These are phyloP conservation scores for Caryocar brasiliense DNA, from an alignment of 441 rosid genomes.

Conservation along the genomic window DNA sequence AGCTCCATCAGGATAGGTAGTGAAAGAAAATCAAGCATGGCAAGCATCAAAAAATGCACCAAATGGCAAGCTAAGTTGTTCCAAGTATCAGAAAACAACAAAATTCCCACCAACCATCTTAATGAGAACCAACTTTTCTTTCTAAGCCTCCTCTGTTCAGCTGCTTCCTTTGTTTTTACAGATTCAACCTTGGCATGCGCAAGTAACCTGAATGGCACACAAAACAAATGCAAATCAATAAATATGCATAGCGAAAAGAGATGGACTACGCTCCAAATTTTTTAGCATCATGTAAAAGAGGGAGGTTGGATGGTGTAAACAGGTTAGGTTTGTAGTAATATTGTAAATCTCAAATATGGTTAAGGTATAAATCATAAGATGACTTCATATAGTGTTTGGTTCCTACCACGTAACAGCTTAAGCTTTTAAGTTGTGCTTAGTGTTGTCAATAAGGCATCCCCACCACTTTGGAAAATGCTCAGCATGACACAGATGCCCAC, in stretches of 20 bases:
- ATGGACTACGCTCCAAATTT: not conserved
- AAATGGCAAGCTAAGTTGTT: constrained; percentile 1
- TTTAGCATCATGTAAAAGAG: too few species aligned
- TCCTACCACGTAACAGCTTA: too few species aligned
- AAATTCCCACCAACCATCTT: constrained; percentile 51
- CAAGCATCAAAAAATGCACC: not conserved
- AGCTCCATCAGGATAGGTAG: not conserved
- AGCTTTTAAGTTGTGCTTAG: too few species aligned
- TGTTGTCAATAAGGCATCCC: too few species aligned
- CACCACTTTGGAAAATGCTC: too few species aligned
- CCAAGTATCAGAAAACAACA: constrained; percentile 5
- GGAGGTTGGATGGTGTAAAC: too few species aligned
- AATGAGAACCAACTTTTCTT: constrained; percentile 85
- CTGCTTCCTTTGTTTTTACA: constrained; percentile 82
- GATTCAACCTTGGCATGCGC: constrained; percentile 99
- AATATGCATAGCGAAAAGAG: not conserved
- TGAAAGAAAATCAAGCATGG: not conserved
- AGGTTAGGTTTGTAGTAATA: too few species aligned
- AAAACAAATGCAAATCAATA: constrained; percentile 13
- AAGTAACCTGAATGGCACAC: constrained; percentile 59
- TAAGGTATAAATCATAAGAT: too few species aligned
- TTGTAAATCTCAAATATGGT: too few species aligned
- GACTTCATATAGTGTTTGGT: too few species aligned
- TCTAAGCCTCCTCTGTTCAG: constrained; percentile 65
- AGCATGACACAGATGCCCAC: too few species aligned